A percentile compares a stretch with the other conserved stretches of the same genome.
Conservation (phyloP, 129 eudicot genomes). For the Pseudognaphalium luteoalbum region DNA sequence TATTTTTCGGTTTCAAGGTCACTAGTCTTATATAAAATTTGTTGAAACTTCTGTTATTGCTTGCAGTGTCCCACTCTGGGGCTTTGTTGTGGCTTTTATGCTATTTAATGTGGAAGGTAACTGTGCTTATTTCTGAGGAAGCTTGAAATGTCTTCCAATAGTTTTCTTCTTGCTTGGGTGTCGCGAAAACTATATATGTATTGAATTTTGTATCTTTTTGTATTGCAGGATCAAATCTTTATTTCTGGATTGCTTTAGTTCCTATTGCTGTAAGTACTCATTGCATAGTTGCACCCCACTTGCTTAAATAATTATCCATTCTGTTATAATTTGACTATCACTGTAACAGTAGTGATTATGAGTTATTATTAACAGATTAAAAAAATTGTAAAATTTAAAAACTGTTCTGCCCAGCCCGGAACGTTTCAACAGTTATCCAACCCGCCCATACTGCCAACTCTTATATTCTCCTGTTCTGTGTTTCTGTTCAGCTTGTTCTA, state of each 20-base stretch:
- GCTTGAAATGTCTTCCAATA: not conserved
- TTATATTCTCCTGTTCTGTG: not conserved
- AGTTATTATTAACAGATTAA: not conserved
- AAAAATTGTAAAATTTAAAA: not conserved
- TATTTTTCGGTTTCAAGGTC: no score
- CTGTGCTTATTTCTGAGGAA: not conserved
- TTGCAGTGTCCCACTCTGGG: slow-evolving; percentile 85
- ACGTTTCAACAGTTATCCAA: not conserved
- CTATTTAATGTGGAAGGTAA: slow-evolving; percentile 76
- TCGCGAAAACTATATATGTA: not conserved
- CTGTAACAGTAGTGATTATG: not conserved
- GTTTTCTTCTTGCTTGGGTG: not conserved
- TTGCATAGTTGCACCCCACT: slow-evolving; percentile 2
- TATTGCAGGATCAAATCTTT: slow-evolving; percentile 79
- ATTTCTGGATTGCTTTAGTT: slow-evolving; percentile 81
- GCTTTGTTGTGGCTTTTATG: slow-evolving; percentile 82
- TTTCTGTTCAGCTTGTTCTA: slow-evolving; percentile 62
- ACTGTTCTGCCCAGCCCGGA: not conserved
- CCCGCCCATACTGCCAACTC: not conserved
- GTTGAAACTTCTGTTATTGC: slow-evolving; percentile 30
- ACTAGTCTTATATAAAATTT: not conserved
- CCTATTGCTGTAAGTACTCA: slow-evolving; percentile 67
- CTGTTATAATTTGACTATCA: not conserved
- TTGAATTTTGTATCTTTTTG: slow-evolving; percentile 17
- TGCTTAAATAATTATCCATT: not conserved